Percentiles rank a stretch among this genome's conserved stretches.
These are phyloP conservation scores for Helenozyma baotianmanensis DNA, from an alignment of 805 yeast genomes.

Conservation along the genomic window DNA sequence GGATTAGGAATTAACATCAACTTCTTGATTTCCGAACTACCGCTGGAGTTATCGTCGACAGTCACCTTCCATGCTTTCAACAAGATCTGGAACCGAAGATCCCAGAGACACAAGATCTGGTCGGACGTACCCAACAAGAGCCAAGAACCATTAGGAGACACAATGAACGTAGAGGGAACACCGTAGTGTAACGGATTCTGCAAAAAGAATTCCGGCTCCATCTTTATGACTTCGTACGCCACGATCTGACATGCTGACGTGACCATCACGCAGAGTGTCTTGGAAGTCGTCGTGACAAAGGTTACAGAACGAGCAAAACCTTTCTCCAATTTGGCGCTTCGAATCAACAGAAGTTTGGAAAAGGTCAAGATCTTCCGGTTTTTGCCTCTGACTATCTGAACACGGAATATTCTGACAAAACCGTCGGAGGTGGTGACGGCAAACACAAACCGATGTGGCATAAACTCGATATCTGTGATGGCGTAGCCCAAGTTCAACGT, in stretches of 20 bases:
- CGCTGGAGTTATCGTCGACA: conserved; percentile 19
- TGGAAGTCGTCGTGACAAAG: conserved; percentile 36
- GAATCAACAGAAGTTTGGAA: conserved; percentile 16
- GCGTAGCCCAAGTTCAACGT: conserved; percentile 46
- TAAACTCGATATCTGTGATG: conserved; percentile 46
- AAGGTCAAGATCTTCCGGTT: conserved; percentile 27
- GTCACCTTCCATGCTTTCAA: conserved; percentile 62
- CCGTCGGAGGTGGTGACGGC: conserved; percentile 53
- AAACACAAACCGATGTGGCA: conserved; percentile 54
- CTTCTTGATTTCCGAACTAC: conserved; percentile 41
- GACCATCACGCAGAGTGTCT: conserved; percentile 42
- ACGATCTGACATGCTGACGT: conserved; percentile 52
- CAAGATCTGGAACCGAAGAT: conserved; percentile 58
- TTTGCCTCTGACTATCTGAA: conserved; percentile 32
- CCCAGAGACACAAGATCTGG: conserved; percentile 81
- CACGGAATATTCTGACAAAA: conserved; percentile 31
- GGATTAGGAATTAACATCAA: conserved; percentile 41
- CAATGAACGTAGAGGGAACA: conserved; percentile 51
- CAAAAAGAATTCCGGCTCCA: conserved; percentile 40
- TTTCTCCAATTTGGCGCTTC: conserved; percentile 14
- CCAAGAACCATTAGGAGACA: conserved; percentile 57
- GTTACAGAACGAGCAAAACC: conserved; percentile 44
- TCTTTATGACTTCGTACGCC: conserved; percentile 54
- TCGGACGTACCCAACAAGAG: conserved; percentile 67
- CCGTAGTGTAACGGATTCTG: conserved; percentile 66